Evolutionary conservation across 768 basidiomycete species (phyloP).

Genomic region (Lentinus tigrinus): DNA sequence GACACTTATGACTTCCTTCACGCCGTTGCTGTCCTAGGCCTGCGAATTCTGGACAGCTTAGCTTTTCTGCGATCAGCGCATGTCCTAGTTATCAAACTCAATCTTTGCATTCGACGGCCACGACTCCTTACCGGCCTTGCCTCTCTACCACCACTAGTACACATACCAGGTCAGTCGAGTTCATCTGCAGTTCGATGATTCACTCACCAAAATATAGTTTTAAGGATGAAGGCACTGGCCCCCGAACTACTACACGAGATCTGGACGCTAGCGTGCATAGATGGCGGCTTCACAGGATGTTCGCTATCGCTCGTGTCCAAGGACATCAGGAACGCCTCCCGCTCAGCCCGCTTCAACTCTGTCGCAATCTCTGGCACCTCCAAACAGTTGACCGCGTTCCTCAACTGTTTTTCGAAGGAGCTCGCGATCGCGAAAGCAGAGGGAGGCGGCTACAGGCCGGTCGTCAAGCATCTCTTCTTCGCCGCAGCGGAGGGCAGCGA

Average conservation of each 20-base stretch:
- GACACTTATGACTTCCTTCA: no score
- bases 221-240: no score
- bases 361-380: neutral
- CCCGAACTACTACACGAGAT: neutral
- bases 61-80: no score
- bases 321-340: neutral
- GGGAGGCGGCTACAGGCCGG: neutral
- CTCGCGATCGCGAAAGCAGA: neutral
- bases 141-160: no score
- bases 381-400: neutral
- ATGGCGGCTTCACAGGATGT: neutral
- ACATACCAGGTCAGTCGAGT: no score
- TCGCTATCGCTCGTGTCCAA: neutral
- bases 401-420: neutral
- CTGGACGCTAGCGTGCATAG: neutral
- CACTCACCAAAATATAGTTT: no score
- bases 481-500: neutral
- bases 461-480: neutral
- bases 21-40: no score
- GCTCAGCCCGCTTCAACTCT: neutral
- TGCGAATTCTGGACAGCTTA: no score
- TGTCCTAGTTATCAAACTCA: no score
- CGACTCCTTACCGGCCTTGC: no score
- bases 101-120: no score
- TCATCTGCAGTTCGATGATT: no score